Conservation (phyloP, 2,329 filamentous ascomycete species). For the Verticillium albo-atrum region DNA sequence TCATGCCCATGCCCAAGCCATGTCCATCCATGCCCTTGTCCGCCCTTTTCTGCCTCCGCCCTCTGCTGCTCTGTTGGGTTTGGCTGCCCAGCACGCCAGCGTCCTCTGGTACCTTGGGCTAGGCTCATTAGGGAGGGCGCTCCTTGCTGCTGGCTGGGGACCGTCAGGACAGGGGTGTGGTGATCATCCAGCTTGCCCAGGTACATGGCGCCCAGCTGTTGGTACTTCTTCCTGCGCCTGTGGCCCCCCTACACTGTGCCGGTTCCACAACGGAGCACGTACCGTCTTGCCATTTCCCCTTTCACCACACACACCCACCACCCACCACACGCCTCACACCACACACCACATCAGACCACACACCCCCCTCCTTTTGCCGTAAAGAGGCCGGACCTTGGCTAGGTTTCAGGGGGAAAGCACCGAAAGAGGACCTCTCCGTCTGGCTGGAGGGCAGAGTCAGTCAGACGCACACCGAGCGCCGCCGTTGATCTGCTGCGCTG, state of each 20-base stretch:
- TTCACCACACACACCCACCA: background rate
- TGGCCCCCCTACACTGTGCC: background rate
- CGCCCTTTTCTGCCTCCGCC: background rate
- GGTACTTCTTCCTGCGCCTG: background rate
- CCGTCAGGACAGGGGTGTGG: background rate
- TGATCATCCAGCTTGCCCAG: background rate
- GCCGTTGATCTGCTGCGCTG: background rate
- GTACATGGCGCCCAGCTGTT: background rate
- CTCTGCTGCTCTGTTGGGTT: background rate
- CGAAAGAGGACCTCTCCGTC: background rate
- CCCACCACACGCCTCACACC: background rate
- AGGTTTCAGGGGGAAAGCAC: background rate
- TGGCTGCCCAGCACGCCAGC: background rate
- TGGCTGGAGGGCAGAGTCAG: background rate
- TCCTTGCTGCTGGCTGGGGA: background rate
- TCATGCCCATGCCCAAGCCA: constrained; percentile 7
- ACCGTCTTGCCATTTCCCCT: constrained; percentile 2
- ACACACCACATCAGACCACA: background rate
- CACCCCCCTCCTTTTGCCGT: background rate
- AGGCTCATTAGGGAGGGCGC: background rate
- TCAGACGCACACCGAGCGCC: background rate
- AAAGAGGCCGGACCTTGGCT: background rate
- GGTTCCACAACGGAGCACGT: constrained; percentile 1
- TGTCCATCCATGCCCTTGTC: constrained; percentile 3
- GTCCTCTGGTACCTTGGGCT: background rate